These are phyloP conservation scores for Coemansia sp. DNA, from an alignment of 192 early-diverging fungal genomes.

Conservation along the genomic window DNA sequence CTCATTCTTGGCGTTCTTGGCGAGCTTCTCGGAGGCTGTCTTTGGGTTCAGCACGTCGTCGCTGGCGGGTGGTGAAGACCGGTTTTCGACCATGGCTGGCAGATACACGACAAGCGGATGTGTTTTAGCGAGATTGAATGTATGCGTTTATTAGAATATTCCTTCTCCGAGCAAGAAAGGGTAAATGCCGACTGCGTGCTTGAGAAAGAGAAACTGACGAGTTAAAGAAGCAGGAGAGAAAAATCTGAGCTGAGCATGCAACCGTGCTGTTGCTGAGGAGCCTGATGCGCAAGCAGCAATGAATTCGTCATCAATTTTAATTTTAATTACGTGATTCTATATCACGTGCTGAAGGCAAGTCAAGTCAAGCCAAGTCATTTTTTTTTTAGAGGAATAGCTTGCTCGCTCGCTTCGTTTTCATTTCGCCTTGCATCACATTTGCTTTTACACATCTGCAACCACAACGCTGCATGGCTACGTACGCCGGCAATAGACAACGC, in stretches of 20 bases:
- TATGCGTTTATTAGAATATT: background rate
- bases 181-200: background rate
- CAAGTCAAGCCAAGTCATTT: too few relatives aligned
- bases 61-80: background rate
- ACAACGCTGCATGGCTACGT: background rate
- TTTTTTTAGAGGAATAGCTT: too few relatives aligned
- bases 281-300: background rate
- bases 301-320: background rate
- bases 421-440: background rate
- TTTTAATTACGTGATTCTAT: background rate
- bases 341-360: background rate
- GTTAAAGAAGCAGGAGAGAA: background rate
- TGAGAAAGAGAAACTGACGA: background rate
- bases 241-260: background rate
- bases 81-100: background rate
- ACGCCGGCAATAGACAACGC: conserved; percentile 14
- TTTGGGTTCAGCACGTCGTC: conserved; percentile 50
- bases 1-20: conserved; percentile 54
- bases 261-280: background rate
- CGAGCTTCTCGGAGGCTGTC: conserved; percentile 44
- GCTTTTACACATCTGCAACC: background rate
- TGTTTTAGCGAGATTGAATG: background rate
- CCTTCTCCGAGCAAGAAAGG: background rate
- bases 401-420: background rate
- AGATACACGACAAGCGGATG: background rate